These are phyloP conservation scores for Mortierella sp. DNA, from an alignment of 371 early-diverging fungal genomes.

Conservation along the genomic window DNA sequence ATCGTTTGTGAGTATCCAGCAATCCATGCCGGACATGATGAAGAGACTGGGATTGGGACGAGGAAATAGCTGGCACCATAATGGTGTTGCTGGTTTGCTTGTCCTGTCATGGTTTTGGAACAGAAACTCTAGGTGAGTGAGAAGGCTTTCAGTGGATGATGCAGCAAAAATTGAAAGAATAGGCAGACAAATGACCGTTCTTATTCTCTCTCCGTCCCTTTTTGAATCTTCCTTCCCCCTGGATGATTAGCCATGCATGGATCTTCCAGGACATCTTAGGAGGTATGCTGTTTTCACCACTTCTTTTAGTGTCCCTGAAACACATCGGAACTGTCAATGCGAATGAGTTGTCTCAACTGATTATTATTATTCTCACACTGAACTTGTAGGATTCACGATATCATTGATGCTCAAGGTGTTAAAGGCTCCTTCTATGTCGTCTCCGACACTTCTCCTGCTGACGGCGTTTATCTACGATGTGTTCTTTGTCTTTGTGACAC, in stretches of 20 bases:
- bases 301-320: background rate
- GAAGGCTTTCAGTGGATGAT: background rate
- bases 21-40: constrained; percentile 43
- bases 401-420: constrained; percentile 44
- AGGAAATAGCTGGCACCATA: constrained; percentile 27
- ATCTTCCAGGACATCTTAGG: constrained; percentile 57
- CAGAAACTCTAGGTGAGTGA: constrained; percentile 34
- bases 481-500: constrained; percentile 59
- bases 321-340: background rate
- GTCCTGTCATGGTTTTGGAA: constrained; percentile 47
- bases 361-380: background rate
- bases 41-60: constrained; percentile 20
- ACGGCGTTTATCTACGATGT: constrained; percentile 57
- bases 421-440: constrained; percentile 46
- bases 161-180: background rate
- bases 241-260: constrained; percentile 37
- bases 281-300: constrained; percentile 17
- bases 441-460: constrained; percentile 50
- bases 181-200: background rate
- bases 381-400: constrained; percentile 38
- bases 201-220: background rate
- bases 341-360: background rate
- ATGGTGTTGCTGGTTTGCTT: constrained; percentile 23
- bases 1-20: constrained; percentile 55
- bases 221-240: background rate